phyloP scores from a whole-genome alignment of 768 basidiomycete genomes.

The Phanerochaete sordida region DNA sequence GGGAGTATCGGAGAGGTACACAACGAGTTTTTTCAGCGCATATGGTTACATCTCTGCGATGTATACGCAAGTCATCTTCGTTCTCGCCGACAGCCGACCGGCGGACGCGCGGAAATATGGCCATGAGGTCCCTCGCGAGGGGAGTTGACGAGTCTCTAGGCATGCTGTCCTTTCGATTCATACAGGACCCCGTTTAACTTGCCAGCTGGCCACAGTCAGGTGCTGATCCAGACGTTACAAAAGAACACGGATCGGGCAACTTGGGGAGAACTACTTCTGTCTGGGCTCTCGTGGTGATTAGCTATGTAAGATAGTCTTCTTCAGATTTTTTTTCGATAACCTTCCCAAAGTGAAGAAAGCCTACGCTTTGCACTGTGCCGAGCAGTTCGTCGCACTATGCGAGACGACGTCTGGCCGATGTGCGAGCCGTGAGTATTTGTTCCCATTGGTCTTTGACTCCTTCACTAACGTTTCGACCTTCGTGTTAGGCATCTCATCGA shows the following conservation, averaged over 20 bases:
- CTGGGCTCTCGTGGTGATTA: neutral
- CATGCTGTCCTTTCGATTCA: too few species aligned
- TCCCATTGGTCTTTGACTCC: conserved; percentile 5
- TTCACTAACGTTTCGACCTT: neutral
- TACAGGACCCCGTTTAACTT: too few species aligned
- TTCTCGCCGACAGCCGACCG: conserved; percentile 23
- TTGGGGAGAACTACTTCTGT: neutral
- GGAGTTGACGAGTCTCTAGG: conserved; percentile 27
- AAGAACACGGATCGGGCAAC: conserved; percentile 14
- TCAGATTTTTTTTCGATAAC: neutral
- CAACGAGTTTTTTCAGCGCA: conserved; percentile 17
- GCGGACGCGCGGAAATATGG: conserved; percentile 28
- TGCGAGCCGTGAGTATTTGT: conserved; percentile 57
- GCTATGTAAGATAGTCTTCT: neutral
- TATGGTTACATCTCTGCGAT: conserved; percentile 22
- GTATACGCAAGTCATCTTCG: conserved; percentile 19
- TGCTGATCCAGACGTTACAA: conserved; percentile 35
- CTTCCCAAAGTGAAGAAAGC: conserved; percentile 39
- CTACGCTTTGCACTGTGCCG: conserved; percentile 69
- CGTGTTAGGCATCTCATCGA: conserved; percentile 54
- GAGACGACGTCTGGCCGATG: conserved; percentile 52
- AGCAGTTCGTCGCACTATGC: conserved; percentile 70
- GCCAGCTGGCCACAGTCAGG: conserved; percentile 29
- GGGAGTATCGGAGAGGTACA: conserved; percentile 15
- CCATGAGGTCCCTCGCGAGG: conserved; percentile 21